Evolutionary conservation across 208 protist species (phyloP), one percentile per base, ranked within the genome.

Genomic region (Wallacemonas sp.): DNA sequence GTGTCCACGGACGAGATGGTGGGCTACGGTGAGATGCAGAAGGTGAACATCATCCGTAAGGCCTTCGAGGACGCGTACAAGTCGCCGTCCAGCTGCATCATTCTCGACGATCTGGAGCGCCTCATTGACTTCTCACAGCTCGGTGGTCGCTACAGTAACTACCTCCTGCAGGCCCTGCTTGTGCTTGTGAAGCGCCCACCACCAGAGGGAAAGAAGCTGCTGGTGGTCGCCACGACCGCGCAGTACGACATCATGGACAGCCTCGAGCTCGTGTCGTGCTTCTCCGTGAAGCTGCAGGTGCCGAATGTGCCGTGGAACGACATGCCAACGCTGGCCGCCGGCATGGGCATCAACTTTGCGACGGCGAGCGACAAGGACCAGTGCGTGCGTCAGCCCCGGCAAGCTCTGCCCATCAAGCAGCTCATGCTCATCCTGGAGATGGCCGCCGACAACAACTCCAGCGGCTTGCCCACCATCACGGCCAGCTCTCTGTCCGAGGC

Each of bases 31-130:
- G 93, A 97, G 72, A 76, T 90, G 75, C 85, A 91, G 74, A 92
- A 92, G 43, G 85, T 88, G 27, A 94, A 94, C 61, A 88, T 94
- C 30, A 98, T 99, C 61, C 94, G 85, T 33, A 98, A 98, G 72
- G 88, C 97, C 12, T 99, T 99, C 78, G 97, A 99, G 61, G 98
- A 99, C 77, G 97, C 98, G 29, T 99, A 99, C 85, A 98, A 98
- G 81, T 99, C 98, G 14, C 80, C 94, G 17, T 43, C 90, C 2
- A 97, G 86, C 65, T 89, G 98, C 43, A 97, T 99, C 48, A 94
- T 99, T 26, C 77, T 99, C 21, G 98, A 99, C 68, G 94, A 99
- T 65, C 68, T 99, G 52, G 99, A 99, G 87, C 88, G 92, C 17
- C 78, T 98, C 24, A 94, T 98, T 64, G 95, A 99, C 39, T 99